Evolutionary conservation across 257 asterid genomes (phyloP), one percentile per base, ranked within the genome.

Genomic region (Euphrasia confusa): DNA sequence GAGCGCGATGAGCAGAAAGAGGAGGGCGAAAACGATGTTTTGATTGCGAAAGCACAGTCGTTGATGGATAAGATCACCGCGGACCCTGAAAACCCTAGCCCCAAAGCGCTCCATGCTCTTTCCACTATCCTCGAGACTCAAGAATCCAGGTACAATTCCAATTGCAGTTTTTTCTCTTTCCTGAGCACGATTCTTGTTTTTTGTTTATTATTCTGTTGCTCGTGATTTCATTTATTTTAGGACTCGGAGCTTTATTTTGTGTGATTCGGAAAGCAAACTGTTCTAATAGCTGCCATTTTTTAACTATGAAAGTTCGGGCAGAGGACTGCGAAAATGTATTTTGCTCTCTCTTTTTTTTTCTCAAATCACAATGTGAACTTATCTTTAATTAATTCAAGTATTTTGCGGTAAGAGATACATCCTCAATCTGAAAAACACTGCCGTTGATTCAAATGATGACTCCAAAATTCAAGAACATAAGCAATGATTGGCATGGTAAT

Each of bases 51-150:
- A 66, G 96, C 87, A 24, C 92, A 85, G 77, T 77, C 79, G 14
- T 72, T 93, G 60, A 77, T 93, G 64, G 97, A 89, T 60, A 89
- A 76, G 71, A 83, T 93, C 72, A 87, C 89, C 44, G 79, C 90
- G 53, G 76, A 65, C 68, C 73, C 84, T 10, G 96, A 87, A 65
- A 93, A 85, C 91, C 97, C 99, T 76, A 87, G 75, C 72, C 83
- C 97, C 50, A 75, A 71, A 55, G 78, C 75, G 9, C 87, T 93
- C 28, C 99, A 93, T 68, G 95, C 96, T 30, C 88, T 93, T 59
- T 67, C 96, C 68, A 83, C 95, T 66, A 76, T 93, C 67, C 75
- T 93, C 10, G 99, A 93, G 72, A 63, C 89, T 33, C 78, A 93
- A 66, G 99, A 89, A 74, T 72, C 88, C 66, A 89, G 97, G 99